Percentiles rank a stretch among this genome's conserved stretches.
phyloP scores from a whole-genome alignment of 768 basidiomycete species.

The Pisolithus tinctorius region DNA sequence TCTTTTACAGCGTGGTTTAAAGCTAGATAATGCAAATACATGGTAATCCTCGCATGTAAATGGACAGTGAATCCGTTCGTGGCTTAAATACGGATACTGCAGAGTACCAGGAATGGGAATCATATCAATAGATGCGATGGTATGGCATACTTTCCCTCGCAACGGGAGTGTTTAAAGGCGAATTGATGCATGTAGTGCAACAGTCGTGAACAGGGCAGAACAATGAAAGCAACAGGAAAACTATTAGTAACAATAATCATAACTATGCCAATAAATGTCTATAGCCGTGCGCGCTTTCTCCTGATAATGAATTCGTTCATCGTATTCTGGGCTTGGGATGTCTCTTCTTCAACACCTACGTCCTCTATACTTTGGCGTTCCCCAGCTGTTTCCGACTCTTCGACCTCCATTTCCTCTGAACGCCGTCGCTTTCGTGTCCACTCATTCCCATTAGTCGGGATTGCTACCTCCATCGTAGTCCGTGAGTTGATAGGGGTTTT shows the following conservation, averaged over 20 bases:
- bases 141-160: neutral
- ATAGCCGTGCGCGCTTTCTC: constrained; percentile 63
- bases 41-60: no score
- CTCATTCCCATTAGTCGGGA: constrained; percentile 4
- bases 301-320: constrained; percentile 49
- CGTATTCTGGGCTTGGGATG: constrained; percentile 27
- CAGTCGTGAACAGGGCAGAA: neutral
- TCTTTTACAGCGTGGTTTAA: no score
- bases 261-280: constrained; percentile 20
- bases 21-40: no score
- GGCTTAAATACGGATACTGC: no score
- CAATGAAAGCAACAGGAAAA: constrained; percentile 2
- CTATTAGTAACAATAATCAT: constrained; percentile 22
- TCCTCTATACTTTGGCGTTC: constrained; percentile 14
- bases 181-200: neutral
- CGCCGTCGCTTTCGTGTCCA: constrained; percentile 26
- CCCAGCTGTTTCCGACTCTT: constrained; percentile 21
- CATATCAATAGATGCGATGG: no score
- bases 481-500: constrained; percentile 9
- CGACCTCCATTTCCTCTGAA: constrained; percentile 18
- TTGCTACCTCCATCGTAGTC: neutral
- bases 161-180: neutral
- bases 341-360: constrained; percentile 10
- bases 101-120: no score
- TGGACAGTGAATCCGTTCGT: no score